A percentile compares a stretch with the other conserved stretches of the same genome.
Evolutionary conservation across 192 early-diverging fungal species (phyloP).

Genomic region (Fimicolochytrium jonesii): DNA sequence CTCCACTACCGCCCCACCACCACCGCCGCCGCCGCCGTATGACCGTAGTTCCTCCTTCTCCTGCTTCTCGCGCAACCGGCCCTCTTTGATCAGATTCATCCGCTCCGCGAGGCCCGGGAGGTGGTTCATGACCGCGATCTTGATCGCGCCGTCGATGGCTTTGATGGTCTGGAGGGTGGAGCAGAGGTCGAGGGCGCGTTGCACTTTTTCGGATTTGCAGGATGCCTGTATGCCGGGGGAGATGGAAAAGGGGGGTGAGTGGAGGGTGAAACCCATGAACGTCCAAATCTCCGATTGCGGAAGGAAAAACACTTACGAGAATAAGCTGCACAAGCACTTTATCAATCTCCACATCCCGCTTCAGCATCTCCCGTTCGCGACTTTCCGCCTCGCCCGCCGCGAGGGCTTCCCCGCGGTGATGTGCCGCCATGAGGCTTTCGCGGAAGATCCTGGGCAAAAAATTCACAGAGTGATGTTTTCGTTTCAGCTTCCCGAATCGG

Average conservation of each 20-base stretch:
- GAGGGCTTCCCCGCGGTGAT: constrained; percentile 54
- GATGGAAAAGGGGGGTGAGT: too few relatives aligned
- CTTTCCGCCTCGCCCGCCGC: constrained; percentile 28
- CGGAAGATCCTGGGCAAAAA: constrained; percentile 52
- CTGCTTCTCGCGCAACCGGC: neutral
- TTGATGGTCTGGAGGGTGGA: constrained; percentile 53
- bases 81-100: constrained; percentile 60
- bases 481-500: too few relatives aligned
- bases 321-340: constrained; percentile 73
- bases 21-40: neutral
- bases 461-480: constrained; percentile 41
- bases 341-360: constrained; percentile 71
- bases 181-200: constrained; percentile 78
- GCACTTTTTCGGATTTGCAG: constrained; percentile 69
- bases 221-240: constrained; percentile 36
- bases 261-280: too few relatives aligned
- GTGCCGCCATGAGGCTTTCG: constrained; percentile 45
- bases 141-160: constrained; percentile 78
- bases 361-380: constrained; percentile 33
- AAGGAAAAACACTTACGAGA: constrained; percentile 53
- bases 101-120: constrained; percentile 71
- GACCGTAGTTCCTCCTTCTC: neutral
- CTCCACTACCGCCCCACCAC: neutral
- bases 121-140: constrained; percentile 70
- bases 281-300: too few relatives aligned